Evolutionary conservation across 805 yeast species (phyloP).

Genomic region (Metschnikowia corniflorae): DNA sequence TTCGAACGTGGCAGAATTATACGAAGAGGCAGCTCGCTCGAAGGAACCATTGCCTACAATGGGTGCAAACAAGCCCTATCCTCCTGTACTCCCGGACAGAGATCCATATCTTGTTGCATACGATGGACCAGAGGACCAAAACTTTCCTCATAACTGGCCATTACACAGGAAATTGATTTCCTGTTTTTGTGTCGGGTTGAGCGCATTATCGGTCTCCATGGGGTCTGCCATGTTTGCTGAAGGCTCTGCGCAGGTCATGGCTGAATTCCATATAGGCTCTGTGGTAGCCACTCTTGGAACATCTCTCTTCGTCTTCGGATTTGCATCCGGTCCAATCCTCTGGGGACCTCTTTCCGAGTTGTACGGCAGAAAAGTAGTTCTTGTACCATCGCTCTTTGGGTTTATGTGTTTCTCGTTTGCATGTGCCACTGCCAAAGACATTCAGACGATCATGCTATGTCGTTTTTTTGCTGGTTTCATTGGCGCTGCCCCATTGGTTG

Average conservation of each 20-base stretch:
- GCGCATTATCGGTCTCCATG: constrained; percentile 46
- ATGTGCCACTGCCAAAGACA: constrained; percentile 23
- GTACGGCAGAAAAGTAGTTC: constrained; percentile 64
- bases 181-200: constrained; percentile 27
- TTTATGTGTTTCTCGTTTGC: constrained; percentile 55
- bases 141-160: constrained; percentile 79
- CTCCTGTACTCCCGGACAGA: constrained; percentile 55
- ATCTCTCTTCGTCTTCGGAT: constrained; percentile 84
- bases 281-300: constrained; percentile 75
- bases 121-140: constrained; percentile 77
- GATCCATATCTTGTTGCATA: constrained; percentile 62
- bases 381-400: constrained; percentile 54
- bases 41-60: constrained; percentile 41
- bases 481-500: constrained; percentile 26
- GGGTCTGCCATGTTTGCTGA: constrained; percentile 84
- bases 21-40: constrained; percentile 24
- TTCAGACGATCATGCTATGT: constrained; percentile 23
- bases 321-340: constrained; percentile 86
- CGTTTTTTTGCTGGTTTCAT: constrained; percentile 24
- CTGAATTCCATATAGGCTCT: constrained; percentile 53
- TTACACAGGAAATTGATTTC: constrained; percentile 21
- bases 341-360: constrained; percentile 90
- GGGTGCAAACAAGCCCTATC: constrained; percentile 67
- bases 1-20: constrained; percentile 27
- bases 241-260: constrained; percentile 47